A percentile compares a stretch with the other conserved stretches of the same genome.
Evolutionary conservation across 1,284 basidiomycete genomes (phyloP).

Genomic region (Tranzscheliella williamsii): DNA sequence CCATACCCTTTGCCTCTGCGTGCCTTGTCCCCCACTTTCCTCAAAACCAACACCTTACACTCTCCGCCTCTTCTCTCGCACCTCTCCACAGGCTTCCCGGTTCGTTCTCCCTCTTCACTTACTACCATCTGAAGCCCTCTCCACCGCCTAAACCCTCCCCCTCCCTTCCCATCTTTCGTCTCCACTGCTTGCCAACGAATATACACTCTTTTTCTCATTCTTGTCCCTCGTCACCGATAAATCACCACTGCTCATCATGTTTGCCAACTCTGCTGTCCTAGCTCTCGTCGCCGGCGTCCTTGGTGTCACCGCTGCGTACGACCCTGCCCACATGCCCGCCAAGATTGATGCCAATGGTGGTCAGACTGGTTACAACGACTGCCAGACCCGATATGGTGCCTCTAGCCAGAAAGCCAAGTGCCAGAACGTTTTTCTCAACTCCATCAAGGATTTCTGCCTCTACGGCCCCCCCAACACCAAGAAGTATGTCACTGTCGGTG

Average conservation of each 20-base stretch:
- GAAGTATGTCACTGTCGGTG: conserved; percentile 35
- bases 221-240: neutral
- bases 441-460: conserved; percentile 57
- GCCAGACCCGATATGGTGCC: conserved; percentile 46
- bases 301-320: conserved; percentile 38
- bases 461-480: conserved; percentile 44
- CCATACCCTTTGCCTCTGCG: too few relatives aligned
- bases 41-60: too few relatives aligned
- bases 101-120: neutral
- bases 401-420: conserved; percentile 49
- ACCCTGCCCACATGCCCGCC: conserved; percentile 48
- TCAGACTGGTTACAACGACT: conserved; percentile 57
- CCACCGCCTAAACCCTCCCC: neutral
- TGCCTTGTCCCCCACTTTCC: neutral
- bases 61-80: neutral
- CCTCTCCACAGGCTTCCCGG: conserved; percentile 2
- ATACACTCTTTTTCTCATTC: conserved; percentile 24
- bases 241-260: conserved; percentile 18
- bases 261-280: conserved; percentile 32
- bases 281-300: conserved; percentile 36
- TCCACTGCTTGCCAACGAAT: neutral
- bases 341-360: conserved; percentile 46
- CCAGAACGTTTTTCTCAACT: conserved; percentile 59
- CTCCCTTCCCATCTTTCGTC: conserved; percentile 3
- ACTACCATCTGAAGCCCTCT: conserved; percentile 1